Conservation (phyloP, 1,284 basidiomycete species). For the Cutaneotrichosporon dermatis region DNA sequence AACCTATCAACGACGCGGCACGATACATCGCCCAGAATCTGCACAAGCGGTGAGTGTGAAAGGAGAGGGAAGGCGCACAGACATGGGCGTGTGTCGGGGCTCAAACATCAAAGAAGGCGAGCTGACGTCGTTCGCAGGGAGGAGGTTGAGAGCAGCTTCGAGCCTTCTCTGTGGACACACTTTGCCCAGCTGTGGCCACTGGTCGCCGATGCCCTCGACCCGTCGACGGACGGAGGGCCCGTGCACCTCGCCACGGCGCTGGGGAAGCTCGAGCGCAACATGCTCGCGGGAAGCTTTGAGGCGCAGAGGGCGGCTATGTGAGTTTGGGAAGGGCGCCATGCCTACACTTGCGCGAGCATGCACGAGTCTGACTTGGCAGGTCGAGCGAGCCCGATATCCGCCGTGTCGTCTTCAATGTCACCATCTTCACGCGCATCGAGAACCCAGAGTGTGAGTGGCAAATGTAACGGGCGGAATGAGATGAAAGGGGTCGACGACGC, state of each 20-base stretch:
- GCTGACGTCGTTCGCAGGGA: slow-evolving; percentile 12
- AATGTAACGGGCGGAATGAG: neutral
- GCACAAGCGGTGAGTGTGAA: slow-evolving; percentile 25
- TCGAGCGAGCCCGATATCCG: slow-evolving; percentile 31
- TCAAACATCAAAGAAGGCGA: too few relatives aligned
- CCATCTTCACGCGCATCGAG: slow-evolving; percentile 40
- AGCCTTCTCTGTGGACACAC: slow-evolving; percentile 10
- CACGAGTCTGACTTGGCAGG: slow-evolving; percentile 13
- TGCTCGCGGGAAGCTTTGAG: slow-evolving; percentile 33
- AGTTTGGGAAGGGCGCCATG: too few relatives aligned
- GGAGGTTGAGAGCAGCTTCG: slow-evolving; percentile 16
- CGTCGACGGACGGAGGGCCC: slow-evolving; percentile 19
- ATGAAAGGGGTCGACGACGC: neutral
- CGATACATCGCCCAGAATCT: slow-evolving; percentile 31
- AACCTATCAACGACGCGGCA: slow-evolving; percentile 18
- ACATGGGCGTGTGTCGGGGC: neutral
- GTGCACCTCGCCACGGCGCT: slow-evolving; percentile 27
- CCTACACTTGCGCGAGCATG: too few relatives aligned
- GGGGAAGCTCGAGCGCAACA: slow-evolving; percentile 40
- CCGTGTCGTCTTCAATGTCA: slow-evolving; percentile 35
- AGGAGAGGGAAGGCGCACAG: slow-evolving; percentile 8
- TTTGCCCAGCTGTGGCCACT: slow-evolving; percentile 9
- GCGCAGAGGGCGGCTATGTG: slow-evolving; percentile 31
- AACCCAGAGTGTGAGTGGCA: slow-evolving; percentile 29
- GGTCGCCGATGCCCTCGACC: slow-evolving; percentile 9